Evolutionary conservation across 768 basidiomycete genomes (phyloP).

Genomic region (Amanita muscaria): DNA sequence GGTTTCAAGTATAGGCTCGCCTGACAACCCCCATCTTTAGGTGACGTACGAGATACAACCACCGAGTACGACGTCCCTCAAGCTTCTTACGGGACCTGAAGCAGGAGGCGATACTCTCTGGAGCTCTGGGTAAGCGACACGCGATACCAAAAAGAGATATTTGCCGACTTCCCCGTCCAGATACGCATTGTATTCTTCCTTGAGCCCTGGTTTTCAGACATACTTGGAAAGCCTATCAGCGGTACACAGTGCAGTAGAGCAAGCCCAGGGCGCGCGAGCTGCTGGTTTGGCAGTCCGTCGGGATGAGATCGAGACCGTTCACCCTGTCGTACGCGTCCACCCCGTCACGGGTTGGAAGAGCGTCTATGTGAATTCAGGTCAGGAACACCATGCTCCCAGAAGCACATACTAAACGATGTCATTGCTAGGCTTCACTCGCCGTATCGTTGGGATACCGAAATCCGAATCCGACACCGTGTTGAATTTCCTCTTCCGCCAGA

Average conservation of each 20-base stretch:
- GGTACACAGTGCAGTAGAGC: constrained; percentile 69
- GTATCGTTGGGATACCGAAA: constrained; percentile 73
- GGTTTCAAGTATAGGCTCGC: not conserved
- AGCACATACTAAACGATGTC: not conserved
- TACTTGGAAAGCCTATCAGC: constrained; percentile 70
- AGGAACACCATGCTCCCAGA: constrained; percentile 9
- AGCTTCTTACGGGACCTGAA: constrained; percentile 61
- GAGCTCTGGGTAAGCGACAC: constrained; percentile 69
- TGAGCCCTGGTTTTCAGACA: constrained; percentile 65
- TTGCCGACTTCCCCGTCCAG: no score
- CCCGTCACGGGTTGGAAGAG: constrained; percentile 82
- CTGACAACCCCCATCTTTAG: constrained; percentile 15
- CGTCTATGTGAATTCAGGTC: constrained; percentile 72
- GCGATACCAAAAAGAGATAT: no score
- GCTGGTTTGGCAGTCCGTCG: constrained; percentile 66
- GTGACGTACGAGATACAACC: constrained; percentile 76
- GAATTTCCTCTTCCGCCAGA: constrained; percentile 60
- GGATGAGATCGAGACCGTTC: constrained; percentile 57
- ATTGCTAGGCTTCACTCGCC: constrained; percentile 61
- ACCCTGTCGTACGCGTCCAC: constrained; percentile 79
- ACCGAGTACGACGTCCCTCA: constrained; percentile 72
- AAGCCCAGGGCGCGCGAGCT: constrained; percentile 66
- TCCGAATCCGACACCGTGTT: constrained; percentile 73
- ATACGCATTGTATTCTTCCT: constrained; percentile 76
- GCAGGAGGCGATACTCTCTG: constrained; percentile 75